phyloP scores from a whole-genome alignment of 257 asterid genomes.

The Capsicum baccatum region DNA sequence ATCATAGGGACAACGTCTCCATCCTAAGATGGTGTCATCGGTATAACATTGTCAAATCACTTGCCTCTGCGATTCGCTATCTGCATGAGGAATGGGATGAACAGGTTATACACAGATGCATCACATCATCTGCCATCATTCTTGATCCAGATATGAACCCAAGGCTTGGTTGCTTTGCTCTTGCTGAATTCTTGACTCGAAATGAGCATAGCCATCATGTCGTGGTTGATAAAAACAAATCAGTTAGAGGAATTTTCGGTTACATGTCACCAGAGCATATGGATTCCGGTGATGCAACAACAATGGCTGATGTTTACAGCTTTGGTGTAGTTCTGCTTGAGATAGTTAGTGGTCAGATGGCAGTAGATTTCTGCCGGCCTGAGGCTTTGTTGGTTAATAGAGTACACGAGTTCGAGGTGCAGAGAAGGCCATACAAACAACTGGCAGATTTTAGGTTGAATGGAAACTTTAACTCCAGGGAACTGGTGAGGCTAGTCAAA shows the following conservation, averaged over 20 bases:
- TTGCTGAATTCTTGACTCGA: conserved; percentile 82
- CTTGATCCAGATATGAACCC: conserved; percentile 84
- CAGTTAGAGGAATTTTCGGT: too few relatives aligned
- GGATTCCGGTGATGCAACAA: too few relatives aligned
- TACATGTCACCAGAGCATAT: too few relatives aligned
- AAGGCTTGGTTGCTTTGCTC: conserved; percentile 85
- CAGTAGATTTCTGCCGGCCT: conserved; percentile 73
- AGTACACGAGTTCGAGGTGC: conserved; percentile 56
- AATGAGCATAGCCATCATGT: conserved; percentile 73
- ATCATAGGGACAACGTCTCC: conserved; percentile 23
- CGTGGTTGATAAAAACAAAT: conserved; percentile 55
- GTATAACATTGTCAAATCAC: conserved; percentile 72
- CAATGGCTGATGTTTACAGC: too few relatives aligned
- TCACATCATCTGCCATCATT: conserved; percentile 81
- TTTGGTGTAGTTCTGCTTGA: conserved; percentile 89
- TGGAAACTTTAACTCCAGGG: conserved; percentile 61
- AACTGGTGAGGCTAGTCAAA: conserved; percentile 68
- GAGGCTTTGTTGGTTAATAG: conserved; percentile 65
- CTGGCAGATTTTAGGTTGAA: conserved; percentile 71
- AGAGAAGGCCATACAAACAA: conserved; percentile 51
- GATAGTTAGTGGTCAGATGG: conserved; percentile 74
- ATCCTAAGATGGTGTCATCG: conserved; percentile 62
- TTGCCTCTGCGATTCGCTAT: conserved; percentile 83
- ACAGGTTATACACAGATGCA: conserved; percentile 84
- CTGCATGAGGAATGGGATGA: conserved; percentile 99